A percentile compares a stretch with the other conserved stretches of the same genome.
These are phyloP conservation scores for Lipomyces sp. DNA, from an alignment of 805 yeast genomes.

Conservation along the genomic window DNA sequence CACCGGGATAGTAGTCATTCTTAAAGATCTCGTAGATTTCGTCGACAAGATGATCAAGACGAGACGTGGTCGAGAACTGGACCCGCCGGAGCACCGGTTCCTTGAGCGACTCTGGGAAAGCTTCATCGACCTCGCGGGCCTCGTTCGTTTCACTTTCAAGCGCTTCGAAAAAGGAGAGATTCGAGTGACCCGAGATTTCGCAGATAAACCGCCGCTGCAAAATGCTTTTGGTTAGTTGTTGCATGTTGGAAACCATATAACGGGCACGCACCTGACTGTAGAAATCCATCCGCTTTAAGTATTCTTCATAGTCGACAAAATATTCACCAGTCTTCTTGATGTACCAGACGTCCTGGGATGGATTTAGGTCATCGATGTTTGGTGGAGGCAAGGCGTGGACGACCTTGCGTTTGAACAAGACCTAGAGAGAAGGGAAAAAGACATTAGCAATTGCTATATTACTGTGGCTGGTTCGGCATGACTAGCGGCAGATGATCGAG, in stretches of 20 bases:
- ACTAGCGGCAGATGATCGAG: neutral
- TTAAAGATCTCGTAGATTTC: constrained; percentile 77
- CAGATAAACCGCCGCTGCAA: constrained; percentile 76
- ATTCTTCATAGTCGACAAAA: constrained; percentile 78
- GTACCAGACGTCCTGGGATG: constrained; percentile 65
- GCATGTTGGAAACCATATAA: neutral
- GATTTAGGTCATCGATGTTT: constrained; percentile 30
- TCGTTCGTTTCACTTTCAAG: constrained; percentile 61
- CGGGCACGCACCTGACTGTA: constrained; percentile 42
- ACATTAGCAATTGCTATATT: neutral
- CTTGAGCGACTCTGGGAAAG: constrained; percentile 88
- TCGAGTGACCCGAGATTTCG: constrained; percentile 93
- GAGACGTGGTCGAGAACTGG: constrained; percentile 78
- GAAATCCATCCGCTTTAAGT: constrained; percentile 55
- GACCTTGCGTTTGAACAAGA: constrained; percentile 48
- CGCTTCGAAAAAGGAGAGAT: constrained; percentile 90
- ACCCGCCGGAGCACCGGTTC: constrained; percentile 88
- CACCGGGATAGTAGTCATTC: constrained; percentile 90
- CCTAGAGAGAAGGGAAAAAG: constrained; percentile 38
- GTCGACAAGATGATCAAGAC: constrained; percentile 88
- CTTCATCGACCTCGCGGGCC: constrained; percentile 62
- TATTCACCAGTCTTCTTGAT: constrained; percentile 89
- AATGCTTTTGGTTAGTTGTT: neutral
- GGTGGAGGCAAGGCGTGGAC: constrained; percentile 41
- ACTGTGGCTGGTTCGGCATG: neutral